A percentile compares a stretch with the other conserved stretches of the same genome.
Evolutionary conservation across 257 asterid species (phyloP).

Genomic region (Leonotis leonurus): DNA sequence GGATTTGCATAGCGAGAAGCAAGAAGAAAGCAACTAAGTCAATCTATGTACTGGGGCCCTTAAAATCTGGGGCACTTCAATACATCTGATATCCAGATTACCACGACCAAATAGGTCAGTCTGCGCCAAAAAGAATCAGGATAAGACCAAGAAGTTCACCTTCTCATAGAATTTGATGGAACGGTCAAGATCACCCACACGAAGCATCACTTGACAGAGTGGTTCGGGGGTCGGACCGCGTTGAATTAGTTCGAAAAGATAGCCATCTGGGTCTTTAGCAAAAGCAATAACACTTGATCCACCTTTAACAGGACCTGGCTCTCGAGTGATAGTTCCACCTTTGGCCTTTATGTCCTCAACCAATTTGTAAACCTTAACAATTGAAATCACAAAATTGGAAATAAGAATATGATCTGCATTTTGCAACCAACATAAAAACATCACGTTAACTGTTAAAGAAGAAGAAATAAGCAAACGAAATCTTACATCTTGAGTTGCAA

Average conservation of each 20-base stretch:
- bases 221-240: slow-evolving; percentile 94
- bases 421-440: background rate
- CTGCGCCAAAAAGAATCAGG: background rate
- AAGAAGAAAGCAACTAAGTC: background rate
- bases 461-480: background rate
- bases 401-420: slow-evolving; percentile 10
- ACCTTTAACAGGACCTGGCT: slow-evolving; percentile 98
- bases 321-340: slow-evolving; percentile 94
- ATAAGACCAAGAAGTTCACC: slow-evolving; percentile 32
- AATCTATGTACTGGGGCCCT: background rate
- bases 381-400: background rate
- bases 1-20: background rate
- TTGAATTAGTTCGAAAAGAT: slow-evolving; percentile 80
- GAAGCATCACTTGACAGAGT: slow-evolving; percentile 98
- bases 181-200: slow-evolving; percentile 97
- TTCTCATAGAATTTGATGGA: slow-evolving; percentile 92
- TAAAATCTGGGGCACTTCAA: background rate
- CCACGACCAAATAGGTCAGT: background rate
- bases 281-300: slow-evolving; percentile 86
- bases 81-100: background rate
- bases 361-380: slow-evolving; percentile 69
- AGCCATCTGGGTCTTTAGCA: slow-evolving; percentile 98
- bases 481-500: slow-evolving; percentile 90
- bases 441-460: background rate
- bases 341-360: slow-evolving; percentile 76